Evolutionary conservation across 306 rosid genomes (phyloP), one percentile per base, ranked within the genome.

Genomic region (Vicia villosa): DNA sequence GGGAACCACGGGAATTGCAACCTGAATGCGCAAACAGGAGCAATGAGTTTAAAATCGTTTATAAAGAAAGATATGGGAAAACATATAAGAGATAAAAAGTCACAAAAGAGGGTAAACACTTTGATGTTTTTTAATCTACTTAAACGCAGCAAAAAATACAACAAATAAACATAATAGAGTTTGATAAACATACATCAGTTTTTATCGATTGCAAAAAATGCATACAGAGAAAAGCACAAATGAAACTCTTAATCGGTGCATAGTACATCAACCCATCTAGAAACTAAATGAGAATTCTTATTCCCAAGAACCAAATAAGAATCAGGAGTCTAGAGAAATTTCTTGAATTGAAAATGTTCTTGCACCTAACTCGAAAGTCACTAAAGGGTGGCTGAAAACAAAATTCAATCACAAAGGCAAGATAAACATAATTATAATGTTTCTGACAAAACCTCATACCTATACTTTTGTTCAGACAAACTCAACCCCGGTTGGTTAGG

Each of bases 1-100:
- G n/a, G 97, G 97, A 81, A 95, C 88, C 75, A 95, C 96, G 5
- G 97, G 99, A 68, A 95, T 91, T 30, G 99, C 99, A 66, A 95
- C 99, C 99, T 95, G 80, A 46, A 78, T 13, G 49, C 32, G 56
- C 72, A 78, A 14, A 66, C 38, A 22, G 37, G 50, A 50, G 11
- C 9, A 37, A 77, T 72, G 21, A 63, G 8, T 57, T 73, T 57
- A 68, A 41, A 52, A 46, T 28, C 26, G 57, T 47, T 16, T 24
- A 38, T 12, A 24, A 46, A 68, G 17, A 63, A 19, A 62, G 45
- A 52, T n/a, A 57, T n/a, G 36, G 15, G 0, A 41, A 61, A 45
- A 21, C 45, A 40, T 22, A 5, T 5, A 45, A 28, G 32, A 28
- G 58, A 40, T 47, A 60, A n/a, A 43, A 37, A 58, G 8, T 21